Evolutionary conservation across 257 asterid genomes (phyloP), one percentile per base, ranked within the genome.

Genomic region (Cynanchum wilfordii): DNA sequence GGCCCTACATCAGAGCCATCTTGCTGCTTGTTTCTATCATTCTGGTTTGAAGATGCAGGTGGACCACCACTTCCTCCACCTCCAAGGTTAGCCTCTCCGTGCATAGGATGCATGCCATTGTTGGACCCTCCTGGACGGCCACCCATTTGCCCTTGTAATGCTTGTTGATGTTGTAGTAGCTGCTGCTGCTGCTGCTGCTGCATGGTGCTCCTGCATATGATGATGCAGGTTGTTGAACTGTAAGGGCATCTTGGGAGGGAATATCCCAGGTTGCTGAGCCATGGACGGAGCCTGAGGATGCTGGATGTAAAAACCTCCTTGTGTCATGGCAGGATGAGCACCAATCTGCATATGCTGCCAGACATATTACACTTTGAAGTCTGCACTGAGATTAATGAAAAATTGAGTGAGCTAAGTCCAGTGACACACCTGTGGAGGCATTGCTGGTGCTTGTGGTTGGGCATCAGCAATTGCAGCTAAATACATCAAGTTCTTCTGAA

Each of bases 391-490:
- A 60, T 8, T 10, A 55, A 50, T 51, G 7, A 47, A 79, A 16
- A 12, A 16, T 52, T 16, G 62, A 44, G 75, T 40, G 17, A 74
- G n/a, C 65, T 12, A 51, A 17, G 33, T 45, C 10, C 33, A 57
- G 70, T 24, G 55, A 51, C 68, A 60, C 65, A 89, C 96, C 92
- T 89, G 96, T 38, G 86, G 84, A 42, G 96, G 89, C 86, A 88
- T 76, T 44, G 94, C 56, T 47, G 96, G 91, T 73, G 96, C 78
- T 77, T 87, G 98, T 24, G 96, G 97, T 72, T 90, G 98, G 67
- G 96, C 96, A 81, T 93, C 98, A 17, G 98, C 98, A 52, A 93
- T 89, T 30, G 98, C 97, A 63, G 98, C 98, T 79, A 93, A 88
- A 84, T 93, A 91, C 97, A 93, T 90, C 87, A 93, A 83, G 74